Conservation (phyloP, 2,329 filamentous ascomycete genomes). For the Cercospora beticola region DNA sequence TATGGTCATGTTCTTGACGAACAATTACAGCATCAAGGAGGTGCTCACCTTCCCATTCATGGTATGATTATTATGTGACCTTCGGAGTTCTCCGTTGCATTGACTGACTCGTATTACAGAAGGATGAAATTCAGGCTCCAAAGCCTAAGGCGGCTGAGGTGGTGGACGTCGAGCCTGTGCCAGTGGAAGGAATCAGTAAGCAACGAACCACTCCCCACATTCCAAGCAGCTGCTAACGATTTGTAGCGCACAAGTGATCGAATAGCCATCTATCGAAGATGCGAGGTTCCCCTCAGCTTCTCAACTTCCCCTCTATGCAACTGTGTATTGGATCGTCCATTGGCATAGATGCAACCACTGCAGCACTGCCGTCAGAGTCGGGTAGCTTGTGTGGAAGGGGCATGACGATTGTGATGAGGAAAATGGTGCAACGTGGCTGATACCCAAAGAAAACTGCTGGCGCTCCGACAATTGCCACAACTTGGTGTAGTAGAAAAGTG, state of each 20-base stretch:
- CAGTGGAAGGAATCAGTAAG: conserved; percentile 52
- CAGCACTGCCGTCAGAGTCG: not conserved
- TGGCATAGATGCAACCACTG: not conserved
- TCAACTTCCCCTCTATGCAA: not conserved
- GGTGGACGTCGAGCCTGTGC: conserved; percentile 57
- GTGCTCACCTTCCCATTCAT: conserved; percentile 97
- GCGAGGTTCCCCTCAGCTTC: not conserved
- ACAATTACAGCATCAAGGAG: conserved; percentile 95
- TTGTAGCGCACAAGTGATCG: conserved; percentile 6
- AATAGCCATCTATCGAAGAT: not conserved
- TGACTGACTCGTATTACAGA: conserved; percentile 41
- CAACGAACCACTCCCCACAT: not conserved
- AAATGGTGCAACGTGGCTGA: not conserved
- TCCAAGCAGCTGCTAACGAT: not conserved
- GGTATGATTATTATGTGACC: conserved; percentile 37
- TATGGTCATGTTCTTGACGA: conserved; percentile 90
- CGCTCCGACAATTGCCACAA: not conserved
- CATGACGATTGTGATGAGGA: not conserved
- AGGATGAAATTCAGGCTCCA: conserved; percentile 64
- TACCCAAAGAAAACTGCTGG: not conserved
- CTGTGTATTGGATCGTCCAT: not conserved
- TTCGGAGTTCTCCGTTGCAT: not conserved
- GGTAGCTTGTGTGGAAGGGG: not conserved
- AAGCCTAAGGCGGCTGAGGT: conserved; percentile 61
- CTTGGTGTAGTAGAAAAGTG: not conserved